Conservation (phyloP, 78 protist species). For the Chrysochromulina tobinii region DNA sequence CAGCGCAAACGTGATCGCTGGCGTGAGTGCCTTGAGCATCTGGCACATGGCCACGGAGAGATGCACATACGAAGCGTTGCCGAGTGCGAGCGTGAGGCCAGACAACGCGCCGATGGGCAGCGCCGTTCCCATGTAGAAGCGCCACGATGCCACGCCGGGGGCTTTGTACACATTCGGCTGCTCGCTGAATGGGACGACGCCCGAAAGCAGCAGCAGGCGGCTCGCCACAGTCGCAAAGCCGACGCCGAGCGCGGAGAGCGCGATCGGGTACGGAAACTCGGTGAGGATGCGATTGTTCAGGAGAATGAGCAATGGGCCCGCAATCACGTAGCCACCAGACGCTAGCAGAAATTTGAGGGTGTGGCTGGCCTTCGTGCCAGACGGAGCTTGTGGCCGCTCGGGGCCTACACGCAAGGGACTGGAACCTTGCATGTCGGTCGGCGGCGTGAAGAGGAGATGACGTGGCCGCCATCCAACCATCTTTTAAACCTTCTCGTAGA, state of each 20-base stretch:
- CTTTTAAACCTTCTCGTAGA: no score
- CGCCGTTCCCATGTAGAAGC: background rate
- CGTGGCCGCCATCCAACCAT: no score
- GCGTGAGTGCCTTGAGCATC: slow-evolving; percentile 1
- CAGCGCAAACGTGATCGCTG: background rate
- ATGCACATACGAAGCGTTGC: background rate
- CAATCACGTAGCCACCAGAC: no score
- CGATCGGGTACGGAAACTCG: background rate
- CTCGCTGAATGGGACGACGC: background rate
- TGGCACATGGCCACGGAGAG: background rate
- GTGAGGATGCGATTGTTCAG: background rate
- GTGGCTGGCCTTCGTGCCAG: no score
- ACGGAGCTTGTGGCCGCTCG: no score
- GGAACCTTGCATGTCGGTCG: no score
- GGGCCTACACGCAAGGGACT: no score
- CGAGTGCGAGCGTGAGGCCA: background rate
- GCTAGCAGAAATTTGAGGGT: no score
- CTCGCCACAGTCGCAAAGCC: background rate
- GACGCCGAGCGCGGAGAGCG: background rate
- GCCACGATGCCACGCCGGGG: background rate
- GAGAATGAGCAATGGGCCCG: background rate
- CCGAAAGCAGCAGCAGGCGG: background rate
- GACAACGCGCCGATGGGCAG: background rate
- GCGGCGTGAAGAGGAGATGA: no score
- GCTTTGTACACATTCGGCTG: no score